These are phyloP conservation scores for Candida adriatica DNA, from an alignment of 805 yeast species.

Conservation along the genomic window DNA sequence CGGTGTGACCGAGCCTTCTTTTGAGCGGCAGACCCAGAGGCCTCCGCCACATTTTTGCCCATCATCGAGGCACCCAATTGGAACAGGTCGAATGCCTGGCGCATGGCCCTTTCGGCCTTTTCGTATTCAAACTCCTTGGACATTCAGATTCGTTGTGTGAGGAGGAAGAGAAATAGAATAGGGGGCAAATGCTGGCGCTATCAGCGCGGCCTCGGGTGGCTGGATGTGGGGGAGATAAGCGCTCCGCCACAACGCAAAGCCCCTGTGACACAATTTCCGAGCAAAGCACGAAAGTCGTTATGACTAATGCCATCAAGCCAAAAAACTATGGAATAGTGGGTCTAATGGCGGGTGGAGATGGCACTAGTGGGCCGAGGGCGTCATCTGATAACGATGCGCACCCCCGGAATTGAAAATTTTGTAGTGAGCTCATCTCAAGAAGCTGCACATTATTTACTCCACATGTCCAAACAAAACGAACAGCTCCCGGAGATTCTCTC, in stretches of 20 bases:
- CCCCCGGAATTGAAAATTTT: constrained; percentile 11
- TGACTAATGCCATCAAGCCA: not conserved
- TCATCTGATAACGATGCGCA: not conserved
- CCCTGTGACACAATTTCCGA: no score
- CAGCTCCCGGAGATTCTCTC: constrained; percentile 67
- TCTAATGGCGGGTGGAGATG: no score
- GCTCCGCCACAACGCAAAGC: no score
- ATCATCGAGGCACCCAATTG: constrained; percentile 20
- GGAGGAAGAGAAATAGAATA: not conserved
- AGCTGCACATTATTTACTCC: not conserved
- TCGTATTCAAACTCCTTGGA: constrained; percentile 4
- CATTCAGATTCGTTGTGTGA: no score
- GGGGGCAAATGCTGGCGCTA: not conserved
- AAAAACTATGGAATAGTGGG: not conserved
- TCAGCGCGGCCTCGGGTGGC: no score
- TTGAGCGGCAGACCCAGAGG: constrained; percentile 3
- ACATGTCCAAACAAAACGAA: constrained; percentile 31
- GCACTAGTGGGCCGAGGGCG: no score
- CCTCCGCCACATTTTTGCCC: constrained; percentile 4
- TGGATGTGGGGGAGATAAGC: no score
- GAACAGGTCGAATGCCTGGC: constrained; percentile 21
- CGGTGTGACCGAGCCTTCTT: constrained; percentile 2
- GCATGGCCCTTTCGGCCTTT: constrained; percentile 18
- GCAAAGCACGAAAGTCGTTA: no score
- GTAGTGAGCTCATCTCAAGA: not conserved